Percentiles rank a stretch among this genome's conserved stretches.
These are phyloP conservation scores for Anastatica hierochuntica DNA, from an alignment of 345 rosid species.

Conservation along the genomic window DNA sequence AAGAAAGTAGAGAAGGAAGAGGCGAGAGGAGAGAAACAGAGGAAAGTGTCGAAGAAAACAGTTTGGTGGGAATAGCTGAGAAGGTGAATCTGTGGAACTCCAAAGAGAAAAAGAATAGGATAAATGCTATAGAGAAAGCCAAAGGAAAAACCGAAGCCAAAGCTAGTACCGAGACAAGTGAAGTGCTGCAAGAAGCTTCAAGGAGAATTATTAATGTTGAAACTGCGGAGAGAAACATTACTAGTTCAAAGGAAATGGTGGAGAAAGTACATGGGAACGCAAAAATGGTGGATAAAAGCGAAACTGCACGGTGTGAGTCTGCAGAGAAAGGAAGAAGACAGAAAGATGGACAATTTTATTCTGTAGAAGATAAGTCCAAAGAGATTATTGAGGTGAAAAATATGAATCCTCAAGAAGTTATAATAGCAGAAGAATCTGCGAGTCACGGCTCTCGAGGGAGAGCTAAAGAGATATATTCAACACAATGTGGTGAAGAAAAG, in stretches of 20 bases:
- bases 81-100: slow-evolving; percentile 29
- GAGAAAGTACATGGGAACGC: background rate
- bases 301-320: background rate
- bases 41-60: slow-evolving; percentile 7
- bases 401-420: slow-evolving; percentile 3
- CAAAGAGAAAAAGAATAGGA: slow-evolving; percentile 15
- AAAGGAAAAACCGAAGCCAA: background rate
- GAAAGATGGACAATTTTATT: background rate
- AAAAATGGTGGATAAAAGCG: background rate
- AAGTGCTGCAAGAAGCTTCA: slow-evolving; percentile 22
- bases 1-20: background rate
- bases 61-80: slow-evolving; percentile 26
- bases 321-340: background rate
- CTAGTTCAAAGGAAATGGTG: too few relatives aligned
- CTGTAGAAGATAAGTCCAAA: slow-evolving; percentile 3
- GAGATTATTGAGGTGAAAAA: background rate
- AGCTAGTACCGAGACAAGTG: background rate
- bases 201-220: slow-evolving; percentile 16
- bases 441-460: background rate
- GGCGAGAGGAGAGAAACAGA: background rate
- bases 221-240: slow-evolving; percentile 17
- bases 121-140: slow-evolving; percentile 1
- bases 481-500: background rate
- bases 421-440: background rate
- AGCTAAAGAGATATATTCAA: background rate